Base-by-base conservation (phyloP, 2,329 filamentous ascomycete genomes). In the Colletotrichum phormii region DNA sequence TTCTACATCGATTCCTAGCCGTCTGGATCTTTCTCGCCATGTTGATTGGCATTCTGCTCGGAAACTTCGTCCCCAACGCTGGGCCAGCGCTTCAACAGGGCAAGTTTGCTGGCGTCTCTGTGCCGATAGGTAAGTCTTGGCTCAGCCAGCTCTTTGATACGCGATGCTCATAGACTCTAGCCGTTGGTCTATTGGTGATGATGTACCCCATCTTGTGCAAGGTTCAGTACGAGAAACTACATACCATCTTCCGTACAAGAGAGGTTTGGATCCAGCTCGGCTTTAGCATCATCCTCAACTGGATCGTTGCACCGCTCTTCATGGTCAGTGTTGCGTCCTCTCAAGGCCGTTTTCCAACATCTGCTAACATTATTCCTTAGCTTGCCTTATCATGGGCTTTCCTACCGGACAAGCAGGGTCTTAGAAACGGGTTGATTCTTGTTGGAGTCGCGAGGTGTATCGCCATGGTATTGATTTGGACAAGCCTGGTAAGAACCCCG, bases 191-290 rank as follows among this genome's bases (percentile, higher is more conserved):
- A 0, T 86, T 97, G 1, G 91, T 97, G 54, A 97, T 97, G 94
- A 97, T 97, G 94, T 97, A 97, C 78, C 95, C 95, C 0, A 97
- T 97, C 72, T 85, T 97, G 0, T 97, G 94, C 87, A 97, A 97
- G 81, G 93, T 97, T 6, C 90, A 90, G 53, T 97, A 91, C 81
- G 94, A 97, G 80, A 89, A 89, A 0, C 83, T 97, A 11, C 93
- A 95, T 80, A 83, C 88, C 3, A 84, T 94, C 4, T 88, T 97
- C 71, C 80, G 83, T 2, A 85, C 90, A 3, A 86, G 86, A 3
- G 84, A 85, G 0, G 84, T 97, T 2, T 97, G 94, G 94, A 89
- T 90, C 63, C 94, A 97, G 80, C 89, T 97, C n/a, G 84, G 80
- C 0, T 94, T 97, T 77, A 95, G 93, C 70, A 81, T 97, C 4